phyloP scores from a whole-genome alignment of 2,329 filamentous ascomycete species.

The Botrytis aclada region DNA sequence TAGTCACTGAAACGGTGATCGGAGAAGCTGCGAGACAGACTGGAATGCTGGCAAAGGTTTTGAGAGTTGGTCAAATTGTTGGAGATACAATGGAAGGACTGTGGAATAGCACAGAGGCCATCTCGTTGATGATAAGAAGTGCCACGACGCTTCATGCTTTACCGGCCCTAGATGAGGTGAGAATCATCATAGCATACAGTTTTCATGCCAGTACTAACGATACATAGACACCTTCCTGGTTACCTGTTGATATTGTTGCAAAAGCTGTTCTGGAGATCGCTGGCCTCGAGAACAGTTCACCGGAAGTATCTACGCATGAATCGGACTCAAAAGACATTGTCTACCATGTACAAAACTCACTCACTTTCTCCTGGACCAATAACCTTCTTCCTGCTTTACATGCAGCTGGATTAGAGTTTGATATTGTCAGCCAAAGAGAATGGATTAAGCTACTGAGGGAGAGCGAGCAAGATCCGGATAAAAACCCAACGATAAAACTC shows the following conservation, averaged over 20 bases:
- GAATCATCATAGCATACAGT: background rate
- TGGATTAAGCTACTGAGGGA: conserved; percentile 46
- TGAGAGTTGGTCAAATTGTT: conserved; percentile 51
- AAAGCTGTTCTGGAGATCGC: conserved; percentile 42
- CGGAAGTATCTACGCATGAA: background rate
- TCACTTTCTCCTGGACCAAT: conserved; percentile 46
- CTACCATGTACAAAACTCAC: conserved; percentile 53
- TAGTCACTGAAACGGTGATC: conserved; percentile 47
- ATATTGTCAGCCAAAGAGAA: conserved; percentile 43
- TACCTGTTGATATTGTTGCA: conserved; percentile 47
- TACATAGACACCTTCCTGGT: conserved; percentile 41
- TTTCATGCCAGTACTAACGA: background rate
- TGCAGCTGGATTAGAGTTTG: conserved; percentile 45
- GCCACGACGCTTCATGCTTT: conserved; percentile 45
- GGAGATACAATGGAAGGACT: conserved; percentile 47
- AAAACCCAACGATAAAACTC: conserved; percentile 53
- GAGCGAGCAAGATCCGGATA: conserved; percentile 47
- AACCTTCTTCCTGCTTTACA: conserved; percentile 51
- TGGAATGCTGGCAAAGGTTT: conserved; percentile 39
- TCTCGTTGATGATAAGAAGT: conserved; percentile 50
- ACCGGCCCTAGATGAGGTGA: conserved; percentile 45
- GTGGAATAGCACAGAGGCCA: conserved; percentile 52
- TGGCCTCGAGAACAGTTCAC: conserved; percentile 17
- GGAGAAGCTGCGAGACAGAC: conserved; percentile 37
- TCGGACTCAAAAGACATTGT: conserved; percentile 30